Base-by-base conservation (phyloP, 208 protist genomes). In the Acanthamoeba culbertsoni region DNA sequence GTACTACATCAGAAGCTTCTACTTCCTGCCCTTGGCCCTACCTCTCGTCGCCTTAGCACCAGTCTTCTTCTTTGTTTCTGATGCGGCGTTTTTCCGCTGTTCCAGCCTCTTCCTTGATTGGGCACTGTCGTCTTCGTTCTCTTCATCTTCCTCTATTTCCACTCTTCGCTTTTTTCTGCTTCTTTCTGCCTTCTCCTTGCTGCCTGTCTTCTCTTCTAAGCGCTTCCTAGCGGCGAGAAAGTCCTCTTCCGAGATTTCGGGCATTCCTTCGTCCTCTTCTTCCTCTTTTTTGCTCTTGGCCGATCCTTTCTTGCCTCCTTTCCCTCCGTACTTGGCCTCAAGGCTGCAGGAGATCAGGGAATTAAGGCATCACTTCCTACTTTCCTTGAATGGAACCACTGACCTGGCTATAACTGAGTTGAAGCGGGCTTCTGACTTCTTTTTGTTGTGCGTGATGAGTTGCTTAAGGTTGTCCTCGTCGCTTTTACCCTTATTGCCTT, bases 281-380 rank as follows among this genome's bases (percentile, higher is more conserved):
- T 65, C n/a, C n/a, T 89, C 23, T 20, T 90, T 62, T n/a, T 33
- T 86, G 5, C 75, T 31, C 40, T 86, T 86, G 43, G 14, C 48
- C n/a, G 18, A 23, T 16, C 35, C 40, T 31, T 84, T 46, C 48
- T 42, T 46, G 37, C 18, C n/a, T 37, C 45, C 65, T 37, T 75
- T 46, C 20, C 82, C 53, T 6, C 82, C 82, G 35, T 90, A 90
- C 55, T 90, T 90, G 53, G 82, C 82, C 37, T 90, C 82, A n/a
- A 90, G 45, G 35, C 82, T 89, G 62, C 55, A 63, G 3, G 7
- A 40, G 14, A 7, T 5, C 4, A 77, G 65, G 43, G 12, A 20
- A 20, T 26, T 35, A 77, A 42, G 4, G 28, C 26, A 86, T 10
- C 37, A n/a, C 26, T 26, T 37, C 20, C 68, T 48, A 0, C 0